A percentile compares a stretch with the other conserved stretches of the same genome.
Conservation (phyloP, 2,329 filamentous ascomycete genomes). For the Bertia moriformis region DNA sequence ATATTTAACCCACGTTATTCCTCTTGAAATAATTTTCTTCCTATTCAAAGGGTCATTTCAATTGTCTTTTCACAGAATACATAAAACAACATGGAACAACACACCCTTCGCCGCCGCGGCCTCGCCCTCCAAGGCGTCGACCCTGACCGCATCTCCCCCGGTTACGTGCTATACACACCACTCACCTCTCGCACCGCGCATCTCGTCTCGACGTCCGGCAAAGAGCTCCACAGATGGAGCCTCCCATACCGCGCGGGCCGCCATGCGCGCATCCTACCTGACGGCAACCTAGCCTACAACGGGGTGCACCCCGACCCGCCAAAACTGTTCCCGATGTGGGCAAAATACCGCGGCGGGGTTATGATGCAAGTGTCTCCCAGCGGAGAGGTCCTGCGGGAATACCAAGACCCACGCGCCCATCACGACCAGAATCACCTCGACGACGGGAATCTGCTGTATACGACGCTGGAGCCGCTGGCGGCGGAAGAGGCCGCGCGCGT, state of each 20-base stretch:
- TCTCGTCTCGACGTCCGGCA: constrained; percentile 21
- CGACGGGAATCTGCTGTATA: constrained; percentile 25
- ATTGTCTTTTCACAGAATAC: too few species aligned
- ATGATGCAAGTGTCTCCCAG: constrained; percentile 23
- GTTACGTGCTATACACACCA: constrained; percentile 24
- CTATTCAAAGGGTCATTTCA: too few species aligned
- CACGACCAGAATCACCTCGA: constrained; percentile 28
- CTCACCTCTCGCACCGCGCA: constrained; percentile 22
- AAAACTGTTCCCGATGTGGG: constrained; percentile 23
- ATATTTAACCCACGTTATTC: too few species aligned
- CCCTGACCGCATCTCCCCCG: constrained; percentile 16
- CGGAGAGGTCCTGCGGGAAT: constrained; percentile 22
- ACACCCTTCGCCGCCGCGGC: constrained; percentile 22
- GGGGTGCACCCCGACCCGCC: constrained; percentile 21
- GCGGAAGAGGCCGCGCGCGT: constrained; percentile 17
- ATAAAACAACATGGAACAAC: constrained; percentile 22
- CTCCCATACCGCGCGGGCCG: constrained; percentile 23
- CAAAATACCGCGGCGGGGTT: constrained; percentile 27
- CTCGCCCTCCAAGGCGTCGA: constrained; percentile 23
- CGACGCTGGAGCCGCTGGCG: constrained; percentile 22
- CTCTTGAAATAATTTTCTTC: too few species aligned
- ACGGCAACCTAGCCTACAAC: constrained; percentile 27
- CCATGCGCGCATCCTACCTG: constrained; percentile 24
- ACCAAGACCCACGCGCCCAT: constrained; percentile 23
- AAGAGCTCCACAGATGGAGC: constrained; percentile 25